Percentiles rank a stretch among this genome's conserved stretches.
Conservation (phyloP, 148 eudicot genomes). For the Vaccinium darrowii region DNA sequence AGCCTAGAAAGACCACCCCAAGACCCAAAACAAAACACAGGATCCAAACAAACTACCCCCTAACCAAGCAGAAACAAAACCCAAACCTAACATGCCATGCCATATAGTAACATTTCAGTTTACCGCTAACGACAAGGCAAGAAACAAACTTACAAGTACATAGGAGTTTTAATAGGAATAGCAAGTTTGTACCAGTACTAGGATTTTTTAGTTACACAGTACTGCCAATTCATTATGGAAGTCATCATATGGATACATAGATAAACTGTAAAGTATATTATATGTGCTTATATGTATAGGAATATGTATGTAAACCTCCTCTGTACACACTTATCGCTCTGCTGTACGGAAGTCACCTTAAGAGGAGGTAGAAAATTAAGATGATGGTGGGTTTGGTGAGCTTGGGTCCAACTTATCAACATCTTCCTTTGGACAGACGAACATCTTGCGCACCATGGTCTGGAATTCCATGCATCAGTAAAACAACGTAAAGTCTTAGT, state of each 20-base stretch:
- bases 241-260: neutral
- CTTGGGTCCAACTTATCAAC: conserved; percentile 8
- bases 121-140: neutral
- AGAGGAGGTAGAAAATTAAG: neutral
- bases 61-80: too few relatives aligned
- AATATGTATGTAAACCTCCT: neutral
- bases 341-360: neutral
- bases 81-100: too few relatives aligned
- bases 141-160: neutral
- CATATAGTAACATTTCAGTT: neutral
- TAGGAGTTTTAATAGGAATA: neutral
- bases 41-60: too few relatives aligned
- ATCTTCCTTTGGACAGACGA: conserved; percentile 24
- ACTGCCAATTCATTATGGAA: neutral
- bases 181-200: neutral
- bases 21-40: too few relatives aligned
- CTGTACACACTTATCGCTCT: neutral
- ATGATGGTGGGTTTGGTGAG: neutral
- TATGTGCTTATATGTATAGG: neutral
- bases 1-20: too few relatives aligned
- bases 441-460: conserved; percentile 18
- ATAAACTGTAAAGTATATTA: neutral
- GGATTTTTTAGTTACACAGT: neutral
- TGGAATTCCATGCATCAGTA: conserved; percentile 14
- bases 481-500: neutral